phyloP scores from a whole-genome alignment of 2,329 filamentous ascomycete species.

The Raffaelea albimanens region DNA sequence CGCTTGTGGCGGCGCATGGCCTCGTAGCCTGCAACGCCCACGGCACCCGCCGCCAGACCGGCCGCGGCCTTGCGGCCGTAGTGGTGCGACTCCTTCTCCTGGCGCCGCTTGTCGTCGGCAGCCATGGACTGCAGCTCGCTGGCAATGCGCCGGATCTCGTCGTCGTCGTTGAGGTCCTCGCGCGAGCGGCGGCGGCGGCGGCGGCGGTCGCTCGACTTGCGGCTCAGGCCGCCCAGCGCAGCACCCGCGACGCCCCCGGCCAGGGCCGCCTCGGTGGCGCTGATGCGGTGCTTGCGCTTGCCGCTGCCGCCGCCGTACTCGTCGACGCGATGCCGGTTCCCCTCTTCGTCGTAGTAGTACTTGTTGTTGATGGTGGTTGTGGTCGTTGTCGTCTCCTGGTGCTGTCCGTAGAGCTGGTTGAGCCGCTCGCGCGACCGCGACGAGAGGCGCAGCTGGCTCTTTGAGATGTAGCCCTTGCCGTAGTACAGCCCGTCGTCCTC shows the following conservation, averaged over 20 bases:
- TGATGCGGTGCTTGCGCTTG: constrained; percentile 1
- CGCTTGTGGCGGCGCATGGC: background rate
- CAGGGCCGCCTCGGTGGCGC: background rate
- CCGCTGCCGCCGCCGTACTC: background rate
- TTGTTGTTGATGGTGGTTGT: background rate
- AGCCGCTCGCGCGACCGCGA: constrained; percentile 4
- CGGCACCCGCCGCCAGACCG: background rate
- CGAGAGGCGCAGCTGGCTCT: constrained; percentile 5
- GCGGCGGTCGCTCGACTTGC: background rate
- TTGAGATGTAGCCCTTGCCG: constrained; percentile 35
- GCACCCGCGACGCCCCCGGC: constrained; percentile 9
- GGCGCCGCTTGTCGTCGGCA: constrained; percentile 39
- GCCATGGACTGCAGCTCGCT: constrained; percentile 45
- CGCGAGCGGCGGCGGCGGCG: constrained; percentile 1
- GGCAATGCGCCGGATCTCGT: constrained; percentile 48
- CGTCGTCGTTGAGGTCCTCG: constrained; percentile 32
- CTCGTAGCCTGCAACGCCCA: background rate
- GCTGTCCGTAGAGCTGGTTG: background rate
- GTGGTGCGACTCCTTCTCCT: constrained; percentile 18
- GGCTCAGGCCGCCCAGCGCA: constrained; percentile 1
- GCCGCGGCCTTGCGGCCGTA: background rate
- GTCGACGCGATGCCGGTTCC: background rate
- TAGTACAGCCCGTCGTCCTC: constrained; percentile 49
- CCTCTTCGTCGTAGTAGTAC: background rate
- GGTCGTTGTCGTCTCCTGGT: background rate